Conservation (phyloP, 2,329 filamentous ascomycete genomes). For the Cercospora brassicicola region DNA sequence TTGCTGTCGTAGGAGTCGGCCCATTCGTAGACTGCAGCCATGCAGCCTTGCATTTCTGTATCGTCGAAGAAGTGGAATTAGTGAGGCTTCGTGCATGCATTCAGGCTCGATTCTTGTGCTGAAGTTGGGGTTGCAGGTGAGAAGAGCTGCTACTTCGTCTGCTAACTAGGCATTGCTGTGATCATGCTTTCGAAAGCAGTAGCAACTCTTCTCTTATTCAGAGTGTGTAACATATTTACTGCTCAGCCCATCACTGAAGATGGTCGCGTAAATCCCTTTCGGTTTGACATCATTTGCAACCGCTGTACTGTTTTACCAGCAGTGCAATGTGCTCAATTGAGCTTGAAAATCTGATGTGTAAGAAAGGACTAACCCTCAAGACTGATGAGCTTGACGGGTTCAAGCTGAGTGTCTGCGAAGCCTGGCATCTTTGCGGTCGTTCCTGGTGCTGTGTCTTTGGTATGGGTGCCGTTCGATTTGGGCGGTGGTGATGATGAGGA, state of each 20-base stretch:
- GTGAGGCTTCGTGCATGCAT: background rate
- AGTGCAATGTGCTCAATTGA: background rate
- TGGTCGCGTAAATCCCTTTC: slow-evolving; percentile 14
- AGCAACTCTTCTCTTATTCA: slow-evolving; percentile 2
- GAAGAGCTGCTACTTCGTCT: background rate
- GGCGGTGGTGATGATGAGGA: background rate
- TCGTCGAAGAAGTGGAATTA: background rate
- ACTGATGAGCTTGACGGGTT: slow-evolving; percentile 39
- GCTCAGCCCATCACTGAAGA: background rate
- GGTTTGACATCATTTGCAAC: slow-evolving; percentile 6
- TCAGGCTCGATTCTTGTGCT: background rate
- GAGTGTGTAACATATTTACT: background rate
- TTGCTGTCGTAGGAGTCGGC: slow-evolving; percentile 67
- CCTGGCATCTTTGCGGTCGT: slow-evolving; percentile 19
- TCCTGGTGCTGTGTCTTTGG: background rate
- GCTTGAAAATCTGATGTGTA: background rate
- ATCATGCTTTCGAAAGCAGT: background rate
- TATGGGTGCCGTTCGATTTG: background rate
- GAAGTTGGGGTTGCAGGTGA: background rate
- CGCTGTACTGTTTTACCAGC: background rate
- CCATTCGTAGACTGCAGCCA: slow-evolving; percentile 58
- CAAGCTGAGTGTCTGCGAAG: slow-evolving; percentile 31
- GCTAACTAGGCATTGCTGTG: background rate
- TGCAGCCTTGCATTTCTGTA: slow-evolving; percentile 43
- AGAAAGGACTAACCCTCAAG: slow-evolving; percentile 36